phyloP scores from a whole-genome alignment of 305 asterid species.

The Salvia sclarea region DNA sequence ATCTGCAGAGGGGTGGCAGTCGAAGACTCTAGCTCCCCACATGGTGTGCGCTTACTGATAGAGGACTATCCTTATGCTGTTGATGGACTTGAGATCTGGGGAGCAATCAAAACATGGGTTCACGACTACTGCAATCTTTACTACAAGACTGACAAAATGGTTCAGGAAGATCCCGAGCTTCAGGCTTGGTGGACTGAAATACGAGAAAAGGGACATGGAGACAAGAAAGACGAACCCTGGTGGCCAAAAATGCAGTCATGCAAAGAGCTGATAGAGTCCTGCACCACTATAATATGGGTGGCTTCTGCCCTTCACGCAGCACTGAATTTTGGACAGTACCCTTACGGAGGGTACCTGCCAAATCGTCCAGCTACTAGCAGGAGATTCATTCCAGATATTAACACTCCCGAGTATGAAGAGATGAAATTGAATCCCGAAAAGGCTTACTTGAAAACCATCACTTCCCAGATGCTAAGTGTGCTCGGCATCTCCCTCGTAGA shows the following conservation, averaged over 20 bases:
- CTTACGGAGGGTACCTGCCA: constrained; percentile 74
- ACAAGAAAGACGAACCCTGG: constrained; percentile 75
- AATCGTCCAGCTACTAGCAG: constrained; percentile 80
- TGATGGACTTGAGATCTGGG: constrained; percentile 86
- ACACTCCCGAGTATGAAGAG: constrained; percentile 66
- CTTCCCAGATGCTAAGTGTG: constrained; percentile 65
- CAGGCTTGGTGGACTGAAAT: constrained; percentile 86
- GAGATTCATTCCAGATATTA: constrained; percentile 60
- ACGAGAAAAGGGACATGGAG: constrained; percentile 70
- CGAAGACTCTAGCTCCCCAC: constrained; percentile 52
- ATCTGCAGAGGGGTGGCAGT: constrained; percentile 68
- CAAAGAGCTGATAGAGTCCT: constrained; percentile 53
- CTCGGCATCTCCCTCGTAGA: constrained; percentile 71
- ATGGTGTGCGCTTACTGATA: constrained; percentile 63
- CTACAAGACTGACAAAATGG: constrained; percentile 49
- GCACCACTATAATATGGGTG: constrained; percentile 72
- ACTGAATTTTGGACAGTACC: constrained; percentile 79
- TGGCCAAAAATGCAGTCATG: constrained; percentile 73
- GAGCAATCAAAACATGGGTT: constrained; percentile 82
- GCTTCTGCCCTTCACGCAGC: constrained; percentile 99
- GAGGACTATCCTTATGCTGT: constrained; percentile 90
- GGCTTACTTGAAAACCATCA: constrained; percentile 65
- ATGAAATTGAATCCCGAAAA: constrained; percentile 59
- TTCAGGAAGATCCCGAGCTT: constrained; percentile 60
- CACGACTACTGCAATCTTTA: constrained; percentile 59